Conservation (phyloP, 768 basidiomycete genomes). For the Boletus eberwhitei region DNA sequence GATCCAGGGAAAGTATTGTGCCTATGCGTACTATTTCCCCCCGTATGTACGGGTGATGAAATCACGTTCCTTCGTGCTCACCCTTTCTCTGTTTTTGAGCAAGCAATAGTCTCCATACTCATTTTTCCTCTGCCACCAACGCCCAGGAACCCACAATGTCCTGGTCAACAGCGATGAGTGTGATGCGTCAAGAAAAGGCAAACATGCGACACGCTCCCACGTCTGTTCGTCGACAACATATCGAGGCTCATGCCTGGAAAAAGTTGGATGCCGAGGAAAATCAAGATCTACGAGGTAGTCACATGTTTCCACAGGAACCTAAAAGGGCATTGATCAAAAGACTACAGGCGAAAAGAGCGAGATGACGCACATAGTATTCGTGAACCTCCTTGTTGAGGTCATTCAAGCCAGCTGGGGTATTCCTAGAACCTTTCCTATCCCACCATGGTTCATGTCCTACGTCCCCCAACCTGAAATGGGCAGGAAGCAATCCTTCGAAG, state of each 20-base stretch:
- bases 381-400: constrained; percentile 81
- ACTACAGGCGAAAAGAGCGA: neutral
- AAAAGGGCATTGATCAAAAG: constrained; percentile 2
- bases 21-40: constrained; percentile 9
- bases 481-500: constrained; percentile 85
- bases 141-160: constrained; percentile 75
- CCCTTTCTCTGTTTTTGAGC: constrained; percentile 54
- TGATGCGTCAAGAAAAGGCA: constrained; percentile 77
- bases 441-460: constrained; percentile 27
- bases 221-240: constrained; percentile 60
- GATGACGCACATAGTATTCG: constrained; percentile 67
- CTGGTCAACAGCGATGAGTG: constrained; percentile 73
- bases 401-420: constrained; percentile 68
- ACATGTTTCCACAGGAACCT: constrained; percentile 74
- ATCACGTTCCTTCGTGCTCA: constrained; percentile 26
- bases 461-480: constrained; percentile 57
- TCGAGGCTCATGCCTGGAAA: constrained; percentile 68
- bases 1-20: constrained; percentile 1
- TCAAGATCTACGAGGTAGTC: constrained; percentile 91
- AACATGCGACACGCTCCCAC: constrained; percentile 84
- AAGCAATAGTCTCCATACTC: constrained; percentile 90
- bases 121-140: constrained; percentile 64
- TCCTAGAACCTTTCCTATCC: constrained; percentile 55
- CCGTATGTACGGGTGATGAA: constrained; percentile 8
- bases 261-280: constrained; percentile 65